Percentiles rank a stretch among this genome's conserved stretches.
phyloP scores from a whole-genome alignment of 2,329 filamentous ascomycete species.

The Penicillium thymicola region DNA sequence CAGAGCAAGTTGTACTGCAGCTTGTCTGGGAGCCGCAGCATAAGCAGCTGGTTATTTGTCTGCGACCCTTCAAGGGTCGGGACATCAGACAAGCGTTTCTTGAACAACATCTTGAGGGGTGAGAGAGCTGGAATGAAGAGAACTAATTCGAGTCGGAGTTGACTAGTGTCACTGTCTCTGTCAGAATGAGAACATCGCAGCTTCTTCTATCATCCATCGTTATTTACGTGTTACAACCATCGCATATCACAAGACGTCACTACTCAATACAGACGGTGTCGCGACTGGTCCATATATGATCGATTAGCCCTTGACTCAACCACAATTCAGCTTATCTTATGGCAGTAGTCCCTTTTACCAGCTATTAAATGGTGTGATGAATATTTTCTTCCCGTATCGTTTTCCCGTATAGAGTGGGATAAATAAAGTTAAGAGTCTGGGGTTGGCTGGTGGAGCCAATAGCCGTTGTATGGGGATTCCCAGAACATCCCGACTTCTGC shows the following conservation, averaged over 20 bases:
- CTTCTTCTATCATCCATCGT: not conserved
- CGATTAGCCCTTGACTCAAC: conserved; percentile 4
- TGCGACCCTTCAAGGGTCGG: conserved; percentile 10
- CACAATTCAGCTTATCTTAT: not conserved
- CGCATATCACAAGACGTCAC: conserved; percentile 17
- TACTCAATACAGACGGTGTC: not conserved
- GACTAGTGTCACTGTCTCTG: not conserved
- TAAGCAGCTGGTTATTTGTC: conserved; percentile 28
- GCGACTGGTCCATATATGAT: conserved; percentile 12
- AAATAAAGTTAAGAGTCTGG: conserved; percentile 11
- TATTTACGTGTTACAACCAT: not conserved
- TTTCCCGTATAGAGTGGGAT: not conserved
- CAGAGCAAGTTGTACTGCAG: conserved; percentile 47
- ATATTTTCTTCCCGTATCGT: too few species aligned
- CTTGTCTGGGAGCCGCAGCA: conserved; percentile 34
- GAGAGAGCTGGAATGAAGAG: not conserved
- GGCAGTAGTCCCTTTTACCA: not conserved
- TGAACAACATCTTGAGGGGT: conserved; percentile 7
- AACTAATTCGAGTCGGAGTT: not conserved
- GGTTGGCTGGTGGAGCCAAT: not conserved
- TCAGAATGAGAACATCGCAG: not conserved
- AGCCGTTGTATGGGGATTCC: conserved; percentile 1
- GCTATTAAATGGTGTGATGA: not conserved
- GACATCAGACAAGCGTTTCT: conserved; percentile 10
- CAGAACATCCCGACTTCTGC: conserved; percentile 1